These are phyloP conservation scores for Pichia exigua DNA, from an alignment of 805 yeast species.

Conservation along the genomic window DNA sequence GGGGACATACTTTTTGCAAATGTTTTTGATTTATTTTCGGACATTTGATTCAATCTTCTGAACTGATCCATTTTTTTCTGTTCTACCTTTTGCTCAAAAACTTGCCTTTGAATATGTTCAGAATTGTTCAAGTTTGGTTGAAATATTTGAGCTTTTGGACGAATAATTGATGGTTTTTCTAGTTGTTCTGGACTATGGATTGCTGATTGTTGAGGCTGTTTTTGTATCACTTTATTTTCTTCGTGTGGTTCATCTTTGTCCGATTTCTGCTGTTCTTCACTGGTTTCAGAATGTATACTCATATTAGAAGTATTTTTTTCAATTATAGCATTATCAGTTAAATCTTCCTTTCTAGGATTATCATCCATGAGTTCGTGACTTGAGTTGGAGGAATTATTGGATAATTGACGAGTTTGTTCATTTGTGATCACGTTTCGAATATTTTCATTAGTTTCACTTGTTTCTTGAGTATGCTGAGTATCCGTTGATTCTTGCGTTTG, in stretches of 20 bases:
- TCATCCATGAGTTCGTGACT: not conserved
- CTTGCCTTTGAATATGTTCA: not conserved
- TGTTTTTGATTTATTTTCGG: not conserved
- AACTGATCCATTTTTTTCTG: slow-evolving; percentile 9
- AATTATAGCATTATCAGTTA: not conserved
- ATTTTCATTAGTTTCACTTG: not conserved
- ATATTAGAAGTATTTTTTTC: not conserved
- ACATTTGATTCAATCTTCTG: not conserved
- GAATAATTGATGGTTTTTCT: not conserved
- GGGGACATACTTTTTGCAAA: slow-evolving; percentile 9
- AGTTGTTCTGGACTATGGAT: not conserved
- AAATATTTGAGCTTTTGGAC: not conserved
- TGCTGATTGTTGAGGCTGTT: not conserved
- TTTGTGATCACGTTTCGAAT: not conserved
- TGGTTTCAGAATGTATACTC: not conserved
- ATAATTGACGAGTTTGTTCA: slow-evolving; percentile 1
- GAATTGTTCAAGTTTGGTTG: not conserved
- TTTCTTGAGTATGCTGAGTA: not conserved
- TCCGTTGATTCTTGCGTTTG: not conserved
- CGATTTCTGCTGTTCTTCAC: not conserved
- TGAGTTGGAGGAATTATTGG: not conserved
- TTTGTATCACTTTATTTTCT: not conserved
- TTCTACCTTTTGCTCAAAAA: slow-evolving; percentile 3
- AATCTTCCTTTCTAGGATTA: not conserved
- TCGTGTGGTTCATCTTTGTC: not conserved